Conservation (phyloP, 768 basidiomycete species). For the Amanita subjunquillea region DNA sequence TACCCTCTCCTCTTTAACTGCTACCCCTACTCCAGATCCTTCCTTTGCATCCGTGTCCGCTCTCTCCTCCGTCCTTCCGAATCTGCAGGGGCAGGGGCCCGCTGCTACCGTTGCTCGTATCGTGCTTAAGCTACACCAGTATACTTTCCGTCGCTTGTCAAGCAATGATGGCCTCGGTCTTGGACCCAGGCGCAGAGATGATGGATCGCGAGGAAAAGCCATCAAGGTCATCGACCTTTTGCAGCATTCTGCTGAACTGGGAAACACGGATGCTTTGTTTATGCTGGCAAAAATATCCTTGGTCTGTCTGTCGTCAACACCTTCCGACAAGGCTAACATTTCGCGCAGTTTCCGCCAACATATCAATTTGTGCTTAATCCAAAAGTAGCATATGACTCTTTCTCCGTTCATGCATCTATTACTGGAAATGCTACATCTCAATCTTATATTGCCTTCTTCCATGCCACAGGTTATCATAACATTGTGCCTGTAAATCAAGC, state of each 20-base stretch:
- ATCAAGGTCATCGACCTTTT: constrained; percentile 77
- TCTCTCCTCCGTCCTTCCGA: constrained; percentile 58
- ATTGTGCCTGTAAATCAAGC: constrained; percentile 59
- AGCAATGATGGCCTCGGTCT: constrained; percentile 29
- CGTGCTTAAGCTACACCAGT: constrained; percentile 51
- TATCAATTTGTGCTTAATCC: constrained; percentile 54
- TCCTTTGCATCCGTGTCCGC: constrained; percentile 36
- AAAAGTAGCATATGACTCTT: constrained; percentile 50
- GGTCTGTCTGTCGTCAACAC: constrained; percentile 27
- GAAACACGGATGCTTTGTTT: constrained; percentile 64
- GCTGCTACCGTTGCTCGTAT: constrained; percentile 63
- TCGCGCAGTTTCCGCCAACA: constrained; percentile 61
- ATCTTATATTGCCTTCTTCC: constrained; percentile 76
- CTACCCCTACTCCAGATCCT: constrained; percentile 48
- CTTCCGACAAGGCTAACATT: neutral
- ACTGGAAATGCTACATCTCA: constrained; percentile 87
- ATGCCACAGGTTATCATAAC: constrained; percentile 74
- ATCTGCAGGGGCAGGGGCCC: constrained; percentile 68
- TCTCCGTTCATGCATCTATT: constrained; percentile 46
- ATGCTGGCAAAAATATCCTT: constrained; percentile 57
- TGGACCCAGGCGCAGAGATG: constrained; percentile 44
- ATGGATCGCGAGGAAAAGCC: constrained; percentile 59
- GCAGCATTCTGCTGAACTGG: constrained; percentile 73
- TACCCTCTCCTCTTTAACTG: constrained; percentile 57
- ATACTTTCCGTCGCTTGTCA: constrained; percentile 34